Percentiles rank a stretch among this genome's conserved stretches.
phyloP scores from a whole-genome alignment of 345 rosid species.

The Eutrema heterophyllum region DNA sequence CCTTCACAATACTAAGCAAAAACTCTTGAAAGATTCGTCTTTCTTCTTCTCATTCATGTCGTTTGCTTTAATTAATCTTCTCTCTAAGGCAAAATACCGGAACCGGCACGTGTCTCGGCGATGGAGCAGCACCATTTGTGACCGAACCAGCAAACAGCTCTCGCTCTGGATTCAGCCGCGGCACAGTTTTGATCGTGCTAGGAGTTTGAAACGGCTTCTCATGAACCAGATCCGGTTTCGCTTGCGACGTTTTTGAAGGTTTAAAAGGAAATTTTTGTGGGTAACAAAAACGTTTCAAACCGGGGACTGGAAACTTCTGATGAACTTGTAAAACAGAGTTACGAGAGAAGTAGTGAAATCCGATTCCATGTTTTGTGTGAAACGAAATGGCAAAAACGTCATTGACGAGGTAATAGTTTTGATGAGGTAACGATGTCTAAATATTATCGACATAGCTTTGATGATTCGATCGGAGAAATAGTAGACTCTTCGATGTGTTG shows the following conservation, averaged over 20 bases:
- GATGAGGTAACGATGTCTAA: background rate
- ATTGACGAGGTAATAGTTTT: background rate
- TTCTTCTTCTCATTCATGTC: background rate
- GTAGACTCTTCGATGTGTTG: background rate
- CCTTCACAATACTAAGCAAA: no score
- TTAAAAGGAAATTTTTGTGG: background rate
- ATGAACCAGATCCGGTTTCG: background rate
- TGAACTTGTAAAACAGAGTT: background rate
- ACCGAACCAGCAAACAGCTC: background rate
- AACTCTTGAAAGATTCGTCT: no score
- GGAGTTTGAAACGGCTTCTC: background rate
- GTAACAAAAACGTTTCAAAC: background rate
- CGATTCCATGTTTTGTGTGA: background rate
- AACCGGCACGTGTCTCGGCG: slow-evolving; percentile 12
- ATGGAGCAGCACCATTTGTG: background rate
- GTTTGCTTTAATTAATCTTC: background rate
- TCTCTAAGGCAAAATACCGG: background rate
- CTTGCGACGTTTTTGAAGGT: background rate
- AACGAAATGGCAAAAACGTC: background rate
- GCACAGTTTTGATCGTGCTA: background rate
- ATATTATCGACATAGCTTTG: background rate
- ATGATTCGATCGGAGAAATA: background rate
- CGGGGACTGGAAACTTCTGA: background rate
- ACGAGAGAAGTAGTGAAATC: background rate
- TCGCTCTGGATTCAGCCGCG: background rate